Percentiles rank a stretch among this genome's conserved stretches.
These are phyloP conservation scores for Candida ponderosae DNA, from an alignment of 805 yeast species.

Conservation along the genomic window DNA sequence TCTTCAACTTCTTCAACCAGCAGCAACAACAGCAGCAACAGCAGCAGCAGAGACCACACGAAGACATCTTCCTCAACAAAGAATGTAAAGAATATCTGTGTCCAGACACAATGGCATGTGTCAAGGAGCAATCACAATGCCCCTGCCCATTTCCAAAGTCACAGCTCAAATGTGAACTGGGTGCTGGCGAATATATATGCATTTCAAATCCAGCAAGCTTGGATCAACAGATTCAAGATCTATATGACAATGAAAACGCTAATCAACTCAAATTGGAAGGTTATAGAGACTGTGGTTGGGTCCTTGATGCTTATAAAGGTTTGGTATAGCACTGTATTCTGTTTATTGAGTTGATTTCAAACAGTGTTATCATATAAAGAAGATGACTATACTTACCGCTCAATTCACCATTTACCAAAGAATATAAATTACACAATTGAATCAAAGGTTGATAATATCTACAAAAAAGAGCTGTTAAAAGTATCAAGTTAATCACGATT, in stretches of 20 bases:
- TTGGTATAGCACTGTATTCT: too few relatives aligned
- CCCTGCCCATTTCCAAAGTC: constrained; percentile 89
- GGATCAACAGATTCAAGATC: constrained; percentile 24
- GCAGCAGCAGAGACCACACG: constrained; percentile 22
- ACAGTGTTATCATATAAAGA: constrained; percentile 3
- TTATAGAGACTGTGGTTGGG: constrained; percentile 83
- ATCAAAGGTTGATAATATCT: background rate
- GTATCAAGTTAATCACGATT: constrained; percentile 53
- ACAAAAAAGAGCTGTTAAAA: background rate
- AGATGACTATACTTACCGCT: too few relatives aligned
- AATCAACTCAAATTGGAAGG: constrained; percentile 38
- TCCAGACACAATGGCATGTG: constrained; percentile 79
- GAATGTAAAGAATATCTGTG: constrained; percentile 68
- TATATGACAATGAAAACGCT: constrained; percentile 40
- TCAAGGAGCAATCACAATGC: constrained; percentile 57
- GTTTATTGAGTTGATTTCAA: too few relatives aligned
- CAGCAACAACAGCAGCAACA: constrained; percentile 31
- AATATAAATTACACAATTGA: too few relatives aligned
- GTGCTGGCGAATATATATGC: constrained; percentile 67
- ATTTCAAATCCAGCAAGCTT: constrained; percentile 69
- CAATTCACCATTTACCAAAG: too few relatives aligned
- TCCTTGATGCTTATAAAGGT: constrained; percentile 61
- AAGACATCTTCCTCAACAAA: constrained; percentile 27
- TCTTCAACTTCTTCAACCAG: constrained; percentile 36
- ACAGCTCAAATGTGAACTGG: constrained; percentile 73